phyloP scores from a whole-genome alignment of 2,329 filamentous ascomycete genomes.

The Ambrosiella xylebori region DNA sequence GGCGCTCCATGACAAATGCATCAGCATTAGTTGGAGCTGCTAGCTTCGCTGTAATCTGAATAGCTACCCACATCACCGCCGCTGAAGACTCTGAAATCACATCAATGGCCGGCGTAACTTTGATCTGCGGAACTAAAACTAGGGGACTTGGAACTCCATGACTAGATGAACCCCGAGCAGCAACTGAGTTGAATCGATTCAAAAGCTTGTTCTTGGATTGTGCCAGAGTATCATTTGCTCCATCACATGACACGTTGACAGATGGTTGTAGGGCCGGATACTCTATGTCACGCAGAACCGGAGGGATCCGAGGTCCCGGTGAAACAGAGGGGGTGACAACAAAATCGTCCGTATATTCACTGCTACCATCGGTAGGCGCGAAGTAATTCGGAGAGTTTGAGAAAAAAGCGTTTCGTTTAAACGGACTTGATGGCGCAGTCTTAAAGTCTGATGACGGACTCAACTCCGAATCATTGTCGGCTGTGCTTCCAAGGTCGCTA shows the following conservation, averaged over 20 bases:
- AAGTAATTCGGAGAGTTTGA: background rate
- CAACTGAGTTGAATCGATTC: background rate
- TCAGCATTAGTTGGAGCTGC: slow-evolving; percentile 15
- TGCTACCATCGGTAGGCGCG: background rate
- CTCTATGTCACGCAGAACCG: slow-evolving; percentile 1
- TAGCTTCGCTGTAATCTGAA: slow-evolving; percentile 29
- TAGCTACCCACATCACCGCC: slow-evolving; percentile 29
- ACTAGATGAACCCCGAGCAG: background rate
- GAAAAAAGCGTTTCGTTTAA: background rate
- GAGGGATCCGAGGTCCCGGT: background rate
- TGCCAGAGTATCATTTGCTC: background rate
- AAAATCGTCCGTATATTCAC: slow-evolving; percentile 1
- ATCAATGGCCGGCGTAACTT: slow-evolving; percentile 26
- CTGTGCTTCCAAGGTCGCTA: background rate
- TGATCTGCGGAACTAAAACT: slow-evolving; percentile 27
- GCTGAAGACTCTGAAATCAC: slow-evolving; percentile 19
- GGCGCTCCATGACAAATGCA: slow-evolving; percentile 11
- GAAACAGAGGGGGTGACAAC: background rate
- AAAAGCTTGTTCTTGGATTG: background rate
- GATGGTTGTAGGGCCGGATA: slow-evolving; percentile 7
- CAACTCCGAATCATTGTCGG: slow-evolving; percentile 8
- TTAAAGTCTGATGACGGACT: background rate
- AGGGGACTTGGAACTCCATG: slow-evolving; percentile 10
- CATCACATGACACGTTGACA: slow-evolving; percentile 4
- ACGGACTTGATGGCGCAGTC: slow-evolving; percentile 10